These are phyloP conservation scores for Agarophyton chilense DNA, from an alignment of 23 red algal species.

Conservation along the genomic window DNA sequence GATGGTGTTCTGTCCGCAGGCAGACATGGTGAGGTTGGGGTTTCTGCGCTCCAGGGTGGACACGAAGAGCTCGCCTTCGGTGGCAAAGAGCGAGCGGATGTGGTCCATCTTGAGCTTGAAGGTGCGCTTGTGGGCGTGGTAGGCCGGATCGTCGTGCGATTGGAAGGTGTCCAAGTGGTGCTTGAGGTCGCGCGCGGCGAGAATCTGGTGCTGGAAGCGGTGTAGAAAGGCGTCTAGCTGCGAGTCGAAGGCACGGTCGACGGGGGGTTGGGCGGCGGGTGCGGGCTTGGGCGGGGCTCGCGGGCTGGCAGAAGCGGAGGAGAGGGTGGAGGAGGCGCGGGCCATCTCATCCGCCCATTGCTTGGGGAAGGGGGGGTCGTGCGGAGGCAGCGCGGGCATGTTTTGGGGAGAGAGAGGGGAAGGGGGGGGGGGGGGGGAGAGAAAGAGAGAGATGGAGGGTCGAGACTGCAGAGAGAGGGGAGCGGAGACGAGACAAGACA, in stretches of 20 bases:
- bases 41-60: conserved; percentile 39
- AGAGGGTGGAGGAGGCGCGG: conserved; percentile 21
- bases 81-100: conserved; percentile 45
- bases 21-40: conserved; percentile 58
- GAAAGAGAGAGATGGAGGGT: neutral
- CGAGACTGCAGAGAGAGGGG: neutral
- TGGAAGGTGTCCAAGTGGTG: conserved; percentile 36
- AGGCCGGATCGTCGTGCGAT: neutral
- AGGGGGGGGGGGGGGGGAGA: neutral
- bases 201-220: conserved; percentile 45
- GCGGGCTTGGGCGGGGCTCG: neutral
- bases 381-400: neutral
- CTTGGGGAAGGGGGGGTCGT: conserved; percentile 38
- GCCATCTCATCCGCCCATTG: conserved; percentile 67
- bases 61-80: conserved; percentile 64
- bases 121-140: conserved; percentile 7
- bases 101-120: conserved; percentile 67
- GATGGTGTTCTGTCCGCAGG: conserved; percentile 64
- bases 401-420: neutral
- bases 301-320: neutral
- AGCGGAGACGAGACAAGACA: too few relatives aligned
- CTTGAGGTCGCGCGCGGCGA: conserved; percentile 55
- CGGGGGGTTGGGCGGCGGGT: conserved; percentile 18
- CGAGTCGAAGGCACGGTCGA: conserved; percentile 36
- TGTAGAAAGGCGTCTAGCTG: conserved; percentile 72